These are phyloP conservation scores for Neurospora sp. DNA, from an alignment of 2,329 filamentous ascomycete genomes.

Conservation along the genomic window DNA sequence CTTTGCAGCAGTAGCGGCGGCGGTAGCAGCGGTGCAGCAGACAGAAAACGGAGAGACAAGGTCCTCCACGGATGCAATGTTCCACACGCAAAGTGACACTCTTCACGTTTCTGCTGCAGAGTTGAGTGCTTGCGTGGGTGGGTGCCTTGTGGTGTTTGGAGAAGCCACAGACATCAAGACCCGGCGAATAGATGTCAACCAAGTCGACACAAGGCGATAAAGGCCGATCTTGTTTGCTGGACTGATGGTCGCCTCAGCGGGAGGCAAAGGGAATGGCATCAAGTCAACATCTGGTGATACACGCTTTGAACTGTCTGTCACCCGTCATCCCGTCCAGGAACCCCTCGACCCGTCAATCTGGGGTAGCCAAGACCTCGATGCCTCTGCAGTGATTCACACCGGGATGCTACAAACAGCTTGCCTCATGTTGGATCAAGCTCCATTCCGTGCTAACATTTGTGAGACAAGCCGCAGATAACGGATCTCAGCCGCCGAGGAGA, in stretches of 20 bases:
- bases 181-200: neutral
- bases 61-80: neutral
- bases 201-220: neutral
- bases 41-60: neutral
- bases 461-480: neutral
- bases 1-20: neutral
- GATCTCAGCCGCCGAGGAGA: neutral
- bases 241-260: neutral
- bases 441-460: neutral
- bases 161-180: neutral
- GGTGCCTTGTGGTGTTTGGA: neutral
- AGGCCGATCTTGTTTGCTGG: neutral
- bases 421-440: neutral
- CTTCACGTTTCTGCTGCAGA: neutral
- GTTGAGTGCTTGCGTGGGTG: neutral
- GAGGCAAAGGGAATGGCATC: neutral
- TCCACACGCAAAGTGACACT: neutral
- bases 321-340: neutral
- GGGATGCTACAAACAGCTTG: neutral
- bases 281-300: neutral
- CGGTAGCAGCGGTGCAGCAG: neutral
- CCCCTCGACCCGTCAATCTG: neutral
- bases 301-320: neutral
- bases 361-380: neutral
- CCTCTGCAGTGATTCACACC: neutral